Base-by-base conservation (phyloP, 805 yeast species). In the Ogataea ramenticola region DNA sequence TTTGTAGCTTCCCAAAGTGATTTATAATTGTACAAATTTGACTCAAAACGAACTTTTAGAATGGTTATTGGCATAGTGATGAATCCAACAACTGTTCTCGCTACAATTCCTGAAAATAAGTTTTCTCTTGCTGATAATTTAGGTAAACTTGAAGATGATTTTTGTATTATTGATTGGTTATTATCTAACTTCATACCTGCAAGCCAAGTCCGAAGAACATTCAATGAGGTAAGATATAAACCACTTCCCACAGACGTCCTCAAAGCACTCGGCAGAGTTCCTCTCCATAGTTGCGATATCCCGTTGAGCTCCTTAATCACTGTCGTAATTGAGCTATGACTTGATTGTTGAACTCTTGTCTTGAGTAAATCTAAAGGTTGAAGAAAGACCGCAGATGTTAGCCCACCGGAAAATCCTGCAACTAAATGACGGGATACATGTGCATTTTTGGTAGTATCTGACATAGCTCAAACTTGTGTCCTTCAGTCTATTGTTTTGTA, bases 41-140 rank as follows among this genome's bases (percentile, higher is more conserved):
- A 86, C 65, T 93, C 98, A 55, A 75, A 89, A 32, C 97, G 71
- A 5, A 95, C 93, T 59, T 93, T 93, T 26, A 93, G 64, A 3
- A 93, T 80, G 0, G 99, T 93, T 10, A 93, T 75, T 0, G 99
- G 99, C 99, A 93, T 93, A 6, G 96, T 87, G 9, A 86, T 49
- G 49, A 82, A 74, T 2, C 99, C 99, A 2, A 89, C 95, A 1
- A 76, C 45, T 0, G 89, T 88, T 45, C 99, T 70, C 1, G 95
- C 81, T 2, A 80, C 53, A 36, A 86, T 85, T 3, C 99, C 98
- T 0, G 90, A 72, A 7, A 76, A 42, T 42, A 90, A 64, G 58
- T 93, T 93, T 47, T 81, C 89, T 29, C 66, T 52, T 50, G 79
- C 80, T 3, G 85, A 68, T 32, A 93, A 70, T 56, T 77, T 80